phyloP scores from a whole-genome alignment of 768 basidiomycete genomes.

The Pisolithus sp. region DNA sequence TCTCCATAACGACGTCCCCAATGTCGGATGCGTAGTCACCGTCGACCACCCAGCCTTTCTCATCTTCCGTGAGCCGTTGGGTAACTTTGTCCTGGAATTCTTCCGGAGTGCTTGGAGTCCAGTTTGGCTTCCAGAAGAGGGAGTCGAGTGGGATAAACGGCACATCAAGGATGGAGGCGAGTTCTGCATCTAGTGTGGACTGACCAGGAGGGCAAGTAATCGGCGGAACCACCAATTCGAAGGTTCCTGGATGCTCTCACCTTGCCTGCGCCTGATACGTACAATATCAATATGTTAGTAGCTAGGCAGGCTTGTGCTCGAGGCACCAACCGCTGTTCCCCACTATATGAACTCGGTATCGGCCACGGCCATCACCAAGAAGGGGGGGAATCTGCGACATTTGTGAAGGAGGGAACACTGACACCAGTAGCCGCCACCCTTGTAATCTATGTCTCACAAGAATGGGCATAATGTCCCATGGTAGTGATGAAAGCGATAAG shows the following conservation, averaged over 20 bases:
- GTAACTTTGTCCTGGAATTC: conserved; percentile 12
- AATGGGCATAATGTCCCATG: too few species aligned
- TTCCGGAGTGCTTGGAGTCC: conserved; percentile 28
- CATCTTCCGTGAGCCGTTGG: conserved; percentile 23
- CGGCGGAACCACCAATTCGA: too few species aligned
- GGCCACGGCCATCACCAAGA: conserved; percentile 38
- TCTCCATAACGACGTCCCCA: conserved; percentile 28
- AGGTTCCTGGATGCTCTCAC: conserved; percentile 11
- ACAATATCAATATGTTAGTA: too few species aligned
- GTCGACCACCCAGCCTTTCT: conserved; percentile 45
- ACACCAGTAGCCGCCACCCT: too few species aligned
- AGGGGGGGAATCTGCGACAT: conserved; percentile 25
- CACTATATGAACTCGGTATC: conserved; percentile 39
- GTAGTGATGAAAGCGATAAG: too few species aligned
- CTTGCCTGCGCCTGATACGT: conserved; percentile 31
- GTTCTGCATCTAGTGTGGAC: conserved; percentile 38
- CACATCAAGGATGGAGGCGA: conserved; percentile 37
- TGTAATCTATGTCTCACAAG: too few species aligned
- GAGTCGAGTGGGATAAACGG: conserved; percentile 41
- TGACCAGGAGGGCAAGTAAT: conserved; percentile 14
- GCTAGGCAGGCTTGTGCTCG: background rate
- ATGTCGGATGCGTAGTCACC: conserved; percentile 33
- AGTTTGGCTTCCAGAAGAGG: conserved; percentile 41
- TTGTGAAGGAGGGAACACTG: too few species aligned
- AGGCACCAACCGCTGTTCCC: conserved; percentile 38